Evolutionary conservation across 2,329 filamentous ascomycete genomes (phyloP), one percentile per base, ranked within the genome.

Genomic region (Epichloe elymi): DNA sequence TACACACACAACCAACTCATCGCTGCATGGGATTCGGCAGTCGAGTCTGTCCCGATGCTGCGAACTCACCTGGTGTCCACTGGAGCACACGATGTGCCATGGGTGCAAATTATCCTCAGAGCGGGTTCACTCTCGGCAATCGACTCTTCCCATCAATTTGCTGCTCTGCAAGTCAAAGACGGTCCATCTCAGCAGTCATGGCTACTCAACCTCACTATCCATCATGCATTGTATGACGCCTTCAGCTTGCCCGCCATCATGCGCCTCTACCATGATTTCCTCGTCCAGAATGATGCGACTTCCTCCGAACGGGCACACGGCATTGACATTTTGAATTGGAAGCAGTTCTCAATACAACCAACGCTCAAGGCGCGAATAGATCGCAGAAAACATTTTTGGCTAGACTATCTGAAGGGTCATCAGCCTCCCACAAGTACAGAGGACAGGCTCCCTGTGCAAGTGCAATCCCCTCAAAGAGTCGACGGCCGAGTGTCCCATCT

Each of bases 141-240:
- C 4, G 38, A 30, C 38, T 23, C 35, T 6, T n/a, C 19, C 17
- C 41, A 53, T 30, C 65, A 61, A 0, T 56, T 67, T 55, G 62
- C 2, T 52, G 56, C 4, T 46, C 46, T 70, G 3, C 39, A 46
- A 0, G 53, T 62, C 0, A 40, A 48, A 10, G 49, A 50, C 3
- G 42, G 54, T 10, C 30, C 33, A 23, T 52, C 56, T 3, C 51
- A 55, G 0, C 39, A 55, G 0, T 55, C 57, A 0, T 53, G 56
- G 58, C 40, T 55, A 0, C 50, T 81, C 4, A 67, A 75, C 2
- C 70, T 88, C 5, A 72, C 72, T 26, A 83, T 96, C 4, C 89
- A 95, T 55, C 90, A 97, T 63, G 86, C 86, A 0, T 72, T 96
- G 0, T 97, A 96, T 61, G 91, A 96, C 63, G 89, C 83, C 5